phyloP scores from a whole-genome alignment of 345 rosid species.

The Arabidopsis suecica region DNA sequence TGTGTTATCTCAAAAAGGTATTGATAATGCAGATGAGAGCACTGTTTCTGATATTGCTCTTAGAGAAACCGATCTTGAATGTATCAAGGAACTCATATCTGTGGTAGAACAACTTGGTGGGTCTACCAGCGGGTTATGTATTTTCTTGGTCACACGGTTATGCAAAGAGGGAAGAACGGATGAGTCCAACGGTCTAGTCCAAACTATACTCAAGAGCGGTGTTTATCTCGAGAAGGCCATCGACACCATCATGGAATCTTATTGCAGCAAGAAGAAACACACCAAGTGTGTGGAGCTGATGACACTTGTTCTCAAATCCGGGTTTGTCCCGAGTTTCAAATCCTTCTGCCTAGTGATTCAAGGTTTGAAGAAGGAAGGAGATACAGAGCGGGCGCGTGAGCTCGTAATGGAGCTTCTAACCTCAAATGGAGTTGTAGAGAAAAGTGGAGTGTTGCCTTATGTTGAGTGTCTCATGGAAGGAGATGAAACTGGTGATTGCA shows the following conservation, averaged over 20 bases:
- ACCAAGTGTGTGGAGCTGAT: slow-evolving; percentile 46
- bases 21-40: slow-evolving; percentile 2
- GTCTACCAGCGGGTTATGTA: slow-evolving; percentile 40
- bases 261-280: slow-evolving; percentile 44
- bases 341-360: slow-evolving; percentile 50
- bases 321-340: slow-evolving; percentile 52
- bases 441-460: slow-evolving; percentile 39
- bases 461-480: slow-evolving; percentile 49
- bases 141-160: slow-evolving; percentile 43
- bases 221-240: slow-evolving; percentile 49
- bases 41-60: slow-evolving; percentile 21
- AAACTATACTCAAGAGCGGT: slow-evolving; percentile 35
- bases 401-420: slow-evolving; percentile 50
- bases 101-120: slow-evolving; percentile 47
- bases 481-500: slow-evolving; percentile 40
- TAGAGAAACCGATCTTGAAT: slow-evolving; percentile 47
- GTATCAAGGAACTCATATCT: slow-evolving; percentile 38
- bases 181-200: slow-evolving; percentile 43
- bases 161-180: slow-evolving; percentile 49
- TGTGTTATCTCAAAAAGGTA: slow-evolving; percentile 29
- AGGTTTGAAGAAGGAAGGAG: slow-evolving; percentile 49
- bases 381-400: slow-evolving; percentile 41
- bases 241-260: slow-evolving; percentile 46
- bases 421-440: slow-evolving; percentile 44
- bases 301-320: slow-evolving; percentile 36